These are phyloP conservation scores for Amborella trichopoda DNA, from an alignment of 164 flowering plant species.

Conservation along the genomic window DNA sequence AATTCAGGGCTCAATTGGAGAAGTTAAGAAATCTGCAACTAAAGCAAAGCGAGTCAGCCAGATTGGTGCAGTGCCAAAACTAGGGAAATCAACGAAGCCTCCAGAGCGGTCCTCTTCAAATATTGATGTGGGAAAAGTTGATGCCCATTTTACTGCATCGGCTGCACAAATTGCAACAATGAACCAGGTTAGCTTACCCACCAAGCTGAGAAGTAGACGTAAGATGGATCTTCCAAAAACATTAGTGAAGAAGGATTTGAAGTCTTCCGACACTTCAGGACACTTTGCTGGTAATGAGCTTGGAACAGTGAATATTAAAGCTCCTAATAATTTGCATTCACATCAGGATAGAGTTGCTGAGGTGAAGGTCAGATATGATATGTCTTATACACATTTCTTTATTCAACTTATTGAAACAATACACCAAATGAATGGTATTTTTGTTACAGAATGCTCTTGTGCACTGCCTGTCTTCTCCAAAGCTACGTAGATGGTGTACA, in stretches of 20 bases:
- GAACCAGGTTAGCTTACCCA: constrained; percentile 30
- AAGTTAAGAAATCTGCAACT: constrained; percentile 20
- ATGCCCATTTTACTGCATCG: constrained; percentile 26
- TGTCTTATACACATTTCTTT: too few relatives aligned
- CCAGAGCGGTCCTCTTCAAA: constrained; percentile 32
- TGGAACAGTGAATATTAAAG: constrained; percentile 10
- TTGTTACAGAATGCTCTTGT: constrained; percentile 51
- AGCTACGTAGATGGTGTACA: constrained; percentile 70
- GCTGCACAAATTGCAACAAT: constrained; percentile 21
- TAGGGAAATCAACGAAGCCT: constrained; percentile 23
- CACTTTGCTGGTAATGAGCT: background rate
- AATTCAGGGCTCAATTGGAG: constrained; percentile 27
- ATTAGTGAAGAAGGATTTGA: constrained; percentile 18
- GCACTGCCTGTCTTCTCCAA: constrained; percentile 42
- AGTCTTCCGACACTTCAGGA: constrained; percentile 20
- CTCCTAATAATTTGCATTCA: constrained; percentile 14
- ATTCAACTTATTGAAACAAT: too few relatives aligned
- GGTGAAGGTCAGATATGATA: constrained; percentile 28
- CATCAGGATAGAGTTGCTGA: constrained; percentile 21
- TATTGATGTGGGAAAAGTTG: constrained; percentile 30
- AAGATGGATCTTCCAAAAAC: constrained; percentile 35
- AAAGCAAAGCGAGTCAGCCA: constrained; percentile 31
- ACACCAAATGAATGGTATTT: background rate
- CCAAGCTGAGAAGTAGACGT: constrained; percentile 55
- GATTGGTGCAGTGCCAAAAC: constrained; percentile 23